phyloP scores from a whole-genome alignment of 768 basidiomycete genomes.

The Psilocybe sp. region DNA sequence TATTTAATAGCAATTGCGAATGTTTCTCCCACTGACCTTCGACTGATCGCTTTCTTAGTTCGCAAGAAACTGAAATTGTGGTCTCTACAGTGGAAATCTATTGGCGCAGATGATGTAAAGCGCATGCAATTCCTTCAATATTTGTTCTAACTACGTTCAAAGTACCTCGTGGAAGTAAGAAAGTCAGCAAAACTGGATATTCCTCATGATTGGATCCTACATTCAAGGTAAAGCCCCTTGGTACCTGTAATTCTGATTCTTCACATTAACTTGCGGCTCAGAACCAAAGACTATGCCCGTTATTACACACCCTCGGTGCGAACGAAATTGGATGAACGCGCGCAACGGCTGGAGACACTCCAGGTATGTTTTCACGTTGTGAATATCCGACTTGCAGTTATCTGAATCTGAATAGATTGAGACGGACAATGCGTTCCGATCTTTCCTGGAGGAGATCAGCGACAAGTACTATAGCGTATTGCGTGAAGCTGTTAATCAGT shows the following conservation, averaged over 20 bases:
- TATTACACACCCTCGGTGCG: slow-evolving; percentile 74
- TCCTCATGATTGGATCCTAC: slow-evolving; percentile 56
- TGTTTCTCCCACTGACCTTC: not conserved
- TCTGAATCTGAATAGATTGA: slow-evolving; percentile 38
- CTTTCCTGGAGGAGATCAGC: slow-evolving; percentile 70
- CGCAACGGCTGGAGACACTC: slow-evolving; percentile 72
- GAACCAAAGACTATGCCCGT: slow-evolving; percentile 69
- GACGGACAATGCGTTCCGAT: slow-evolving; percentile 60
- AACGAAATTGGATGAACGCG: slow-evolving; percentile 63
- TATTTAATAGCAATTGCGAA: not conserved
- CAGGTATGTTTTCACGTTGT: slow-evolving; percentile 27
- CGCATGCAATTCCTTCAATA: not conserved
- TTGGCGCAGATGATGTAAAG: slow-evolving; percentile 67
- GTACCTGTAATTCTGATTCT: not conserved
- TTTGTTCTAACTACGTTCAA: slow-evolving; percentile 3
- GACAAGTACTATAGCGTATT: slow-evolving; percentile 66
- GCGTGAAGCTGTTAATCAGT: slow-evolving; percentile 72
- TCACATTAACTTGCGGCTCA: slow-evolving; percentile 20
- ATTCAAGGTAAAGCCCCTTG: slow-evolving; percentile 52
- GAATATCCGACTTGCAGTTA: not conserved
- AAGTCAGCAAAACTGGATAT: slow-evolving; percentile 50
- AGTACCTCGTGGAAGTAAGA: slow-evolving; percentile 83
- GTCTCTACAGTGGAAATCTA: slow-evolving; percentile 64
- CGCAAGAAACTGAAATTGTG: slow-evolving; percentile 73
- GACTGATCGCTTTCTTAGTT: slow-evolving; percentile 37